A percentile compares a stretch with the other conserved stretches of the same genome.
These are phyloP conservation scores for Epichloe gansuensis DNA, from an alignment of 2,329 filamentous ascomycete species.

Conservation along the genomic window DNA sequence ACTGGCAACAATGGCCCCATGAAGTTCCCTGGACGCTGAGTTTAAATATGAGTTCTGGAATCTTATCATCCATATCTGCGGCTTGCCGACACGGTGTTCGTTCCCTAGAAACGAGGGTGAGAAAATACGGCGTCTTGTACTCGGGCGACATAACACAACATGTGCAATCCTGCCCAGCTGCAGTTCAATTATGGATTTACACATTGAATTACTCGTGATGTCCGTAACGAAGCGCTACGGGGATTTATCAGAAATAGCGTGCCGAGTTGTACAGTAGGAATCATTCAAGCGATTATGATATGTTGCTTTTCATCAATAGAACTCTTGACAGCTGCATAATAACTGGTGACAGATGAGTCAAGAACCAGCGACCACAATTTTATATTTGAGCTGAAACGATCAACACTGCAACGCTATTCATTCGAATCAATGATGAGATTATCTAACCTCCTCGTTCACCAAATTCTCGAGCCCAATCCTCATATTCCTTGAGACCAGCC, in stretches of 20 bases:
- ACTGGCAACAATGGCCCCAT: not conserved
- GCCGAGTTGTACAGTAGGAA: not conserved
- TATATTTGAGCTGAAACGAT: not conserved
- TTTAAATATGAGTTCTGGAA: not conserved
- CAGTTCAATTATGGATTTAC: not conserved
- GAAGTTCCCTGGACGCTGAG: not conserved
- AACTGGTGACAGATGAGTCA: not conserved
- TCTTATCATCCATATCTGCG: not conserved
- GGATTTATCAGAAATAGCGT: not conserved
- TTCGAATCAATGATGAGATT: not conserved
- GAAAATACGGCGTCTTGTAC: not conserved
- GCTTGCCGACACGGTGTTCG: no score
- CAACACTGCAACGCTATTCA: not conserved
- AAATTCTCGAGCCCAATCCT: conserved; percentile 89
- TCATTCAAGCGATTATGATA: not conserved
- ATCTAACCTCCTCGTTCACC: conserved; percentile 72
- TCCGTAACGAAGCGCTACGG: no score
- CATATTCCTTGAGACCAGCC: conserved; percentile 74
- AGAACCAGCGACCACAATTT: not conserved
- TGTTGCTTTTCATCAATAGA: not conserved
- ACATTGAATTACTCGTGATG: not conserved
- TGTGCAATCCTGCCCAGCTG: not conserved
- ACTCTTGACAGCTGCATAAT: not conserved
- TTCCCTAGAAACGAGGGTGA: not conserved
- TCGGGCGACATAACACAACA: no score